Evolutionary conservation across 805 yeast genomes (phyloP).

Genomic region (Ogataea salicorniae): DNA sequence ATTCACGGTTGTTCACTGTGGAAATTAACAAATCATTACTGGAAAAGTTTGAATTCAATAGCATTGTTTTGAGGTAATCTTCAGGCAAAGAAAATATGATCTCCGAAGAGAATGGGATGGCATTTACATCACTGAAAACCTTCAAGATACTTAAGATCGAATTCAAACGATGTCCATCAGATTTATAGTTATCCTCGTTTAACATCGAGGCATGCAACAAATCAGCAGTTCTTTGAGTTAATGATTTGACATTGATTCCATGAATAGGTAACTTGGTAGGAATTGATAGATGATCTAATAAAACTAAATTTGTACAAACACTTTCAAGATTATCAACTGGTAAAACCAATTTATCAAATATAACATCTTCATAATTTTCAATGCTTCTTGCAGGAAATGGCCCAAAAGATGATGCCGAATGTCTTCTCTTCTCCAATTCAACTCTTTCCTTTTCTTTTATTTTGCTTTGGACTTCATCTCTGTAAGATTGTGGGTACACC

Average conservation of each 20-base stretch:
- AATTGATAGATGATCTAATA: constrained; percentile 25
- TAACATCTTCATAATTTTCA: constrained; percentile 16
- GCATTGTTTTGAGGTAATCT: constrained; percentile 19
- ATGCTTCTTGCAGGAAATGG: constrained; percentile 22
- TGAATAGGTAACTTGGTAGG: constrained; percentile 31
- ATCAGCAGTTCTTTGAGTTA: constrained; percentile 67
- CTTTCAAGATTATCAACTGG: constrained; percentile 25
- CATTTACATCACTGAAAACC: constrained; percentile 27
- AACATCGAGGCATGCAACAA: constrained; percentile 56
- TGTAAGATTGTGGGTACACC: constrained; percentile 57
- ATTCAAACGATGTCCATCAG: constrained; percentile 32
- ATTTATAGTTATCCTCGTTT: constrained; percentile 14
- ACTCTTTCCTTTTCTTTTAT: constrained; percentile 12
- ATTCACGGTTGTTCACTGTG: constrained; percentile 22
- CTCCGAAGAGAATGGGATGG: constrained; percentile 29
- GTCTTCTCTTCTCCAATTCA: constrained; percentile 19
- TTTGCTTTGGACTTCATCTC: constrained; percentile 42
- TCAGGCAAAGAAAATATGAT: constrained; percentile 27
- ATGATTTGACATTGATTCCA: constrained; percentile 52
- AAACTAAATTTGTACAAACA: constrained; percentile 26
- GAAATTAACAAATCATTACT: constrained; percentile 20
- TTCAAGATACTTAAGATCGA: constrained; percentile 30
- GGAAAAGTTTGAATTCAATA: constrained; percentile 16
- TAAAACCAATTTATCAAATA: constrained; percentile 20
- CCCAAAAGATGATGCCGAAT: constrained; percentile 27